Evolutionary conservation across 805 yeast species (phyloP).

Genomic region (Lipomyces orientalis): DNA sequence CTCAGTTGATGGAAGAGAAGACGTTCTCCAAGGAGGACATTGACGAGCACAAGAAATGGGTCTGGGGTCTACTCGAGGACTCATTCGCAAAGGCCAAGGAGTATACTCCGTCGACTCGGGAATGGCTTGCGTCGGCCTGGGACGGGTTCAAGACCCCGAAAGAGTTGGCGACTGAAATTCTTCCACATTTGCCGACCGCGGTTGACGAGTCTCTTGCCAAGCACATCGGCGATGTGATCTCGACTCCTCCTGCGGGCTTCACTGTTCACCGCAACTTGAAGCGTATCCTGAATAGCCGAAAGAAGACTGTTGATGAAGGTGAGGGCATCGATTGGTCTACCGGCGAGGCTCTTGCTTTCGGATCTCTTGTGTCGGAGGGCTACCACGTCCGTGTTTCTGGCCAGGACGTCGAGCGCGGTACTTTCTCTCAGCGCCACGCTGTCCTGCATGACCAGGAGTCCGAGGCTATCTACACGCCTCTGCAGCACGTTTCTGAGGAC

Average conservation of each 20-base stretch:
- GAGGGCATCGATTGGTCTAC: slow-evolving; percentile 99
- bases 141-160: slow-evolving; percentile 97
- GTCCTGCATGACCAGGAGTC: slow-evolving; percentile 94
- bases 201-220: slow-evolving; percentile 73
- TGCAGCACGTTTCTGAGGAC: slow-evolving; percentile 74
- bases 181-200: slow-evolving; percentile 96
- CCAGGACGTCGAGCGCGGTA: slow-evolving; percentile 99
- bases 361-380: slow-evolving; percentile 89
- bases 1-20: slow-evolving; percentile 80
- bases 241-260: slow-evolving; percentile 85
- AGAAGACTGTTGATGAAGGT: slow-evolving; percentile 85
- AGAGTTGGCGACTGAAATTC: slow-evolving; percentile 91
- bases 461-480: slow-evolving; percentile 83
- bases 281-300: slow-evolving; percentile 87
- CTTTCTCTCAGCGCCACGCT: slow-evolving; percentile 99
- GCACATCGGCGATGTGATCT: slow-evolving; percentile 76
- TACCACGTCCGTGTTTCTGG: slow-evolving; percentile 97
- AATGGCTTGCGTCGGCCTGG: slow-evolving; percentile 99
- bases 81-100: slow-evolving; percentile 88
- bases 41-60: slow-evolving; percentile 97
- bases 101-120: slow-evolving; percentile 87
- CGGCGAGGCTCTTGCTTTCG: slow-evolving; percentile 98
- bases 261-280: slow-evolving; percentile 93
- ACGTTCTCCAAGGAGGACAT: slow-evolving; percentile 88
- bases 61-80: slow-evolving; percentile 92